A percentile compares a stretch with the other conserved stretches of the same genome.
Evolutionary conservation across 129 eudicot genomes (phyloP).

Genomic region (Chrysanthemum makinoi): DNA sequence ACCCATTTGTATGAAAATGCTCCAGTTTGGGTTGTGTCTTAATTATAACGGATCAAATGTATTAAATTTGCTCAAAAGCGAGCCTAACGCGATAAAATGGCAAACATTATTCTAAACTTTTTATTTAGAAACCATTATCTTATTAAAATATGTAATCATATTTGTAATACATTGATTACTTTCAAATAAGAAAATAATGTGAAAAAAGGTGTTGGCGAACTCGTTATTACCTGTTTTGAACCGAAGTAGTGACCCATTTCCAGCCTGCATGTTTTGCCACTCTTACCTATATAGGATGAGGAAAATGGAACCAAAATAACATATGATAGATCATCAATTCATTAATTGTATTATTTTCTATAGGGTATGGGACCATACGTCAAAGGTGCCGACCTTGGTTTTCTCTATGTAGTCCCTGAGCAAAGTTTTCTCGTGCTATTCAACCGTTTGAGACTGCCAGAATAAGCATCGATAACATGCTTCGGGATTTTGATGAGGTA

Average conservation of each 20-base stretch:
- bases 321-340: not conserved
- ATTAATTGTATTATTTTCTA: not conserved
- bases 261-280: not conserved
- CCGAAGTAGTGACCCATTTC: not conserved
- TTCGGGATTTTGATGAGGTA: slow-evolving; percentile 33
- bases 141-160: too few species aligned
- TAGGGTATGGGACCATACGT: slow-evolving; percentile 93
- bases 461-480: slow-evolving; percentile 37
- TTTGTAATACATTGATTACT: not conserved
- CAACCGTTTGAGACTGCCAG: slow-evolving; percentile 83
- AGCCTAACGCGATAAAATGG: not conserved
- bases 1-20: not conserved
- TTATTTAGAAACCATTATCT: not conserved
- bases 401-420: slow-evolving; percentile 87
- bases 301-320: not conserved
- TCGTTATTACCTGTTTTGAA: not conserved
- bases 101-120: not conserved
- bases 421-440: slow-evolving; percentile 96
- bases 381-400: slow-evolving; percentile 96
- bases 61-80: not conserved
- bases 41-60: not conserved
- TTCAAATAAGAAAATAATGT: not conserved
- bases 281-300: not conserved
- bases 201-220: not conserved
- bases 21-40: not conserved